Evolutionary conservation across 2,329 filamentous ascomycete species (phyloP), one percentile per base, ranked within the genome.

Genomic region (Bipolaris sorokiniana): DNA sequence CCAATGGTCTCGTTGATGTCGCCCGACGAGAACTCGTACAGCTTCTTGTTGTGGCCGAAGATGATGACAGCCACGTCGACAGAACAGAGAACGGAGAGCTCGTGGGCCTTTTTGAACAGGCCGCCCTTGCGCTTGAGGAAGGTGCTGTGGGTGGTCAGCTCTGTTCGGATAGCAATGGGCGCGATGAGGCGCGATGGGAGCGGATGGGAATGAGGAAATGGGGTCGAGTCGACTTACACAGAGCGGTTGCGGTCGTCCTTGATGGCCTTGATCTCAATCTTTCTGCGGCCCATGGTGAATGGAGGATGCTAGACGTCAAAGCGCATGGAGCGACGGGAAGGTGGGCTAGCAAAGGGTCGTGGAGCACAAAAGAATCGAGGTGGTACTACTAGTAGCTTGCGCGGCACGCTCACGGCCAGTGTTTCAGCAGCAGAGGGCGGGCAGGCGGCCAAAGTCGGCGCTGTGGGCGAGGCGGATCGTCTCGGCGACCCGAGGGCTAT

Each of bases 221-320:
- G 38, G 26, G 20, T 45, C 54, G 56, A 56, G 49, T 37, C 31
- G 42, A 46, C 91, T 79, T 92, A 97, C 93, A 97, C 93, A 72
- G 93, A 97, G 77, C 93, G 92, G 77, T 97, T 97, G 73, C 93
- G 88, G 80, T 97, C 93, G 87, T 97, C 93, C 81, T 97, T 97
- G 84, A 98, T 98, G 69, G 94, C 92, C 82, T 97, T 97, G 84
- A 99, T 98, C 83, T 98, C 95, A 77, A 99, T 99, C 87, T 99
- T 99, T 85, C 95, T 88, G 79, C 95, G 89, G 78, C 95, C 95
- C 95, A 99, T 99, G 60, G 56, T 74, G 64, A 50, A 46, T 51
- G 46, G 38, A 40, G 28, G 48, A 61, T 48, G 58, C 40, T 58
- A 71, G 63, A 59, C 51, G 68, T 63, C 64, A 64, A 66, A 36